A percentile compares a stretch with the other conserved stretches of the same genome.
phyloP scores from a whole-genome alignment of 1,139 yeast species.

The Kurtzmaniella quercitrusa region DNA sequence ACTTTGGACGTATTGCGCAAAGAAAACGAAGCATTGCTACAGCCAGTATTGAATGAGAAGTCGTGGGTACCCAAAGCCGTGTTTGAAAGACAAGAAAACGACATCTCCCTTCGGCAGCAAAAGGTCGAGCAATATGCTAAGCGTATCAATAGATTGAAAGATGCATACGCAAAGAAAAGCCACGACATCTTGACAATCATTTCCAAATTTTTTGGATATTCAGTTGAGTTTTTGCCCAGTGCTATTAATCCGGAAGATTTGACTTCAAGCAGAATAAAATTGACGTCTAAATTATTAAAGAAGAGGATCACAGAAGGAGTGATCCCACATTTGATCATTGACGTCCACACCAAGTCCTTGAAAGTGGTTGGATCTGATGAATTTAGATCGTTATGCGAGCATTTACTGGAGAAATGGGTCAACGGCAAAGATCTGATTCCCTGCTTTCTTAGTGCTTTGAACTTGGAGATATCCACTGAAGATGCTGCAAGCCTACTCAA shows the following conservation, averaged over 20 bases:
- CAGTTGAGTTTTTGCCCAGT: conserved; percentile 62
- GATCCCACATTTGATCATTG: conserved; percentile 34
- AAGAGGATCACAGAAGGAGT: conserved; percentile 13
- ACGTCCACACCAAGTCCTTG: conserved; percentile 30
- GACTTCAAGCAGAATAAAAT: conserved; percentile 47
- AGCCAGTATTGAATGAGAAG: conserved; percentile 12
- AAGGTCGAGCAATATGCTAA: conserved; percentile 54
- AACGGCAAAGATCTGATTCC: conserved; percentile 69
- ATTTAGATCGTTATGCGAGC: conserved; percentile 49
- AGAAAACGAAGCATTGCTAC: conserved; percentile 54
- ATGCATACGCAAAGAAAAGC: conserved; percentile 68
- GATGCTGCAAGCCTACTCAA: neutral
- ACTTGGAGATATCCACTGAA: conserved; percentile 44
- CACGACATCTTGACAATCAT: conserved; percentile 68
- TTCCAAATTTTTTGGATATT: conserved; percentile 67
- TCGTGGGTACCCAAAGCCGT: conserved; percentile 52
- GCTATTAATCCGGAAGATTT: conserved; percentile 51
- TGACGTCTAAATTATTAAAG: conserved; percentile 51
- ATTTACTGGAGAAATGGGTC: conserved; percentile 63
- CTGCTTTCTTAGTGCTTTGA: conserved; percentile 75
- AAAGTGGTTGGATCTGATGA: conserved; percentile 42
- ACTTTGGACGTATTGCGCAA: conserved; percentile 47
- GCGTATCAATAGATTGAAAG: conserved; percentile 54
- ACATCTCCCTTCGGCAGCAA: conserved; percentile 44
- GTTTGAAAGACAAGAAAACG: conserved; percentile 60